Evolutionary conservation across 2,329 filamentous ascomycete species (phyloP), one percentile per base, ranked within the genome.

Genomic region (Neopestalotiopsis clavispora): DNA sequence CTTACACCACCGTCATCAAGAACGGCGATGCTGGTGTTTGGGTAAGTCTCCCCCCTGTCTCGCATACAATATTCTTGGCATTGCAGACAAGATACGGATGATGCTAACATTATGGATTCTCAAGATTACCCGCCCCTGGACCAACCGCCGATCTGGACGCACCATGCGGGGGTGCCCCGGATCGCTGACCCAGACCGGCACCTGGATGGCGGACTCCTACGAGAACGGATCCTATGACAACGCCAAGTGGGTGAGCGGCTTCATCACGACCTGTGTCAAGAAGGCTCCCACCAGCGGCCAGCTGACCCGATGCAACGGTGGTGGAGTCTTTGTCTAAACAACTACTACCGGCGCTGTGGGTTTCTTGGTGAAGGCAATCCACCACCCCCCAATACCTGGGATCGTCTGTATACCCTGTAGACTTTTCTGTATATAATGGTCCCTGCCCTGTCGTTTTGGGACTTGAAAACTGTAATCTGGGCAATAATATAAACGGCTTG

Each of bases 1-100:
- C 20, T 17, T 64, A 64, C 61, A 64, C n/a, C n/a, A 64, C 61
- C 61, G 28, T 38, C 40, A 49, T 64, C 61, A 64, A 64, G 61
- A 23, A 30, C 20, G 61, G 61, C 13, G 40, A 49, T 45, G 61
- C 61, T 49, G 61, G 61, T 13, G 28, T 32, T 3, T 64, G 61
- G 61, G 28, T 52, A 52, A 38, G 34, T 10, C 34, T 10, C 34
- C 34, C 6, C 34, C 6, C 1, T 38, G 6, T 38, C 6, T 38
- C 6, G 6, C 45, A 20, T 52, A 23, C 13, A 7, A 52, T n/a
- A 4, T n/a, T 17, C n/a, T n/a, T 49, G 14, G 13, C 4, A 14
- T n/a, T 6, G n/a, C 42, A 5, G 4, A 7, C 3, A 10, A 52
- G 20, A 20, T 28, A 28, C 23, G 3, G n/a, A 52, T 1, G 9